These are phyloP conservation scores for Fusarium brachygibbosum DNA, from an alignment of 2,329 filamentous ascomycete species.

Conservation along the genomic window DNA sequence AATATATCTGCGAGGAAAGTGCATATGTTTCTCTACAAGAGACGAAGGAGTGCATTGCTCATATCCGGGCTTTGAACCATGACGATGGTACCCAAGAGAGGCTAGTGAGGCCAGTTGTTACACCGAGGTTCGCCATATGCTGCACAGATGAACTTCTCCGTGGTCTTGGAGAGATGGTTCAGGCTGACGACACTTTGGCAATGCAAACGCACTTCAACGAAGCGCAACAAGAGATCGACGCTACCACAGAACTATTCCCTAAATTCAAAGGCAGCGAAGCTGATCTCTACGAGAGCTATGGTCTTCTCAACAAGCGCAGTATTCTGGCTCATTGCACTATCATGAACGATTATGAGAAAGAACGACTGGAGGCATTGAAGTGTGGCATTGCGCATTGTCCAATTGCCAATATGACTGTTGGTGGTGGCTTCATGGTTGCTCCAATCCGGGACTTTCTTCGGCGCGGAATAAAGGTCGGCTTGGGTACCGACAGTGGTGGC, in stretches of 20 bases:
- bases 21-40: constrained; percentile 8
- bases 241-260: constrained; percentile 10
- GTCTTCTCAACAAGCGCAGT: constrained; percentile 16
- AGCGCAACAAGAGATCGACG: constrained; percentile 26
- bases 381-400: constrained; percentile 21
- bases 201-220: constrained; percentile 32
- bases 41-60: constrained; percentile 17
- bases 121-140: constrained; percentile 28
- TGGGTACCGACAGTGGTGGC: constrained; percentile 20
- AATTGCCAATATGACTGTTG: constrained; percentile 24
- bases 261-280: constrained; percentile 23
- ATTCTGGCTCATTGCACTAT: constrained; percentile 28
- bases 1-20: constrained; percentile 9
- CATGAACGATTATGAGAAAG: constrained; percentile 24
- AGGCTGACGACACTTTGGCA: constrained; percentile 6
- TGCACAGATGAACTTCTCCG: constrained; percentile 23
- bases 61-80: neutral
- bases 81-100: neutral
- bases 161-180: constrained; percentile 16
- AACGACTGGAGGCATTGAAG: neutral
- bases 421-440: constrained; percentile 24
- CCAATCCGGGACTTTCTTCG: constrained; percentile 19
- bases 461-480: constrained; percentile 10
- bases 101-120: constrained; percentile 15
- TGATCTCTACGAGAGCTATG: constrained; percentile 19